Evolutionary conservation across 2,329 filamentous ascomycete species (phyloP).

Genomic region (Trichoderma cornu-damae): DNA sequence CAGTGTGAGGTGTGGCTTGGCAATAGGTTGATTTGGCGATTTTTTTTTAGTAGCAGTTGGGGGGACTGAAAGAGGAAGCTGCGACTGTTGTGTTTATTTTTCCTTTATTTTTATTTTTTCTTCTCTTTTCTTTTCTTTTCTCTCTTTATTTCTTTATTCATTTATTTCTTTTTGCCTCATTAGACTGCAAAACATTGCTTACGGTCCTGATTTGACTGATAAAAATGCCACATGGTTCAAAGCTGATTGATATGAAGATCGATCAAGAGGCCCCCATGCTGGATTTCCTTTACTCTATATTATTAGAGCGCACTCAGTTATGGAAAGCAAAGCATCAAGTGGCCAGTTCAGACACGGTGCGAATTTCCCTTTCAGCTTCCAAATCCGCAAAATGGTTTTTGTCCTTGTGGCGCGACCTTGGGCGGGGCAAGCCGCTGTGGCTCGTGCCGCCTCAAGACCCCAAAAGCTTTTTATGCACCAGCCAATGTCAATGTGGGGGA

Average conservation of each 20-base stretch:
- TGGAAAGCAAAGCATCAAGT: too few species aligned
- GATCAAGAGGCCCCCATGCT: too few species aligned
- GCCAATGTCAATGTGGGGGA: conserved; percentile 2
- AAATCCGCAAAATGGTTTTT: too few species aligned
- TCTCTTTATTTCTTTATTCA: too few species aligned
- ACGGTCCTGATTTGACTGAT: too few species aligned
- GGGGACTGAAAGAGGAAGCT: not conserved
- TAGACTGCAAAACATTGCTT: not conserved
- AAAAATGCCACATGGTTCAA: too few species aligned
- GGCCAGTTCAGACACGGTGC: not conserved
- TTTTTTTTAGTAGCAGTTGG: not conserved
- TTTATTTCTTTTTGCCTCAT: too few species aligned
- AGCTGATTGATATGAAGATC: too few species aligned
- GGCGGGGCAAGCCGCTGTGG: conserved; percentile 15
- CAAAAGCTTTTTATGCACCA: conserved; percentile 7
- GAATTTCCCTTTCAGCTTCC: not conserved
- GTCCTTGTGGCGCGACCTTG: conserved; percentile 27
- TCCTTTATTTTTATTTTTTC: too few species aligned
- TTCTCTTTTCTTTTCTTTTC: too few species aligned
- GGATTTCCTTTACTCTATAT: too few species aligned
- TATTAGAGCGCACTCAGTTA: too few species aligned
- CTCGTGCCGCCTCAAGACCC: conserved; percentile 2
- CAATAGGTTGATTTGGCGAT: not conserved
- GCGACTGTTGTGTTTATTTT: not conserved
- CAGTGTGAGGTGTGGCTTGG: conserved; percentile 14